phyloP scores from a whole-genome alignment of 768 basidiomycete genomes.

The Boletus reticulatus region DNA sequence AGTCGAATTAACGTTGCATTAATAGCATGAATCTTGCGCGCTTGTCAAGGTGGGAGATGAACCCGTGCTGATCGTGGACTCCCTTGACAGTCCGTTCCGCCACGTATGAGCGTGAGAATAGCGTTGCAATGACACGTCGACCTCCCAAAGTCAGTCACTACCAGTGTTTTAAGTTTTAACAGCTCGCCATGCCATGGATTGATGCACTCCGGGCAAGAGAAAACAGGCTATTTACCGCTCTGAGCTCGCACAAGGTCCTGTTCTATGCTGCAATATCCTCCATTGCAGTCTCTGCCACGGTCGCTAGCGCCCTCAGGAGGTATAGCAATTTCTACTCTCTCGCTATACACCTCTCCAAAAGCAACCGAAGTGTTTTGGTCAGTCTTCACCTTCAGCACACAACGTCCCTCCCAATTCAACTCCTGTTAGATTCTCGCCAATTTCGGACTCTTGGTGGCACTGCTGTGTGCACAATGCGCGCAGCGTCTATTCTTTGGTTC shows the following conservation, averaged over 20 bases:
- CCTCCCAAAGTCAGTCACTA: not conserved
- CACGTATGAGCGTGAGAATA: slow-evolving; percentile 14
- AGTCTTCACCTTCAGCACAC: slow-evolving; percentile 21
- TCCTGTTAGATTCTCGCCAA: slow-evolving; percentile 78
- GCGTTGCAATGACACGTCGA: slow-evolving; percentile 8
- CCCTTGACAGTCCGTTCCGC: not conserved
- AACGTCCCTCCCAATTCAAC: slow-evolving; percentile 1
- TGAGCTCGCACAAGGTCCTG: slow-evolving; percentile 63
- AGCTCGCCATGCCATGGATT: slow-evolving; percentile 45
- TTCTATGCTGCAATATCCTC: slow-evolving; percentile 70
- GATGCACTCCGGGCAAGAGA: slow-evolving; percentile 50
- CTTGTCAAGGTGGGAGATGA: too few species aligned
- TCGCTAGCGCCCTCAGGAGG: slow-evolving; percentile 76
- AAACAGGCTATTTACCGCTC: slow-evolving; percentile 45
- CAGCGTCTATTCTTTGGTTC: slow-evolving; percentile 92
- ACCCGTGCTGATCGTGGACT: too few species aligned
- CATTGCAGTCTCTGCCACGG: slow-evolving; percentile 65
- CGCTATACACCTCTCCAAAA: slow-evolving; percentile 88
- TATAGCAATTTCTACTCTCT: slow-evolving; percentile 95
- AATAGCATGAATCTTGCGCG: too few species aligned
- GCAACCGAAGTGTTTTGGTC: slow-evolving; percentile 90
- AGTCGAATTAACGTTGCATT: too few species aligned
- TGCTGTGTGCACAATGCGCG: slow-evolving; percentile 72
- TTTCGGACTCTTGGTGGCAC: slow-evolving; percentile 75
- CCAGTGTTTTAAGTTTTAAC: not conserved